phyloP scores from a whole-genome alignment of 2,329 filamentous ascomycete genomes.

The Amauroascus verrucosus region DNA sequence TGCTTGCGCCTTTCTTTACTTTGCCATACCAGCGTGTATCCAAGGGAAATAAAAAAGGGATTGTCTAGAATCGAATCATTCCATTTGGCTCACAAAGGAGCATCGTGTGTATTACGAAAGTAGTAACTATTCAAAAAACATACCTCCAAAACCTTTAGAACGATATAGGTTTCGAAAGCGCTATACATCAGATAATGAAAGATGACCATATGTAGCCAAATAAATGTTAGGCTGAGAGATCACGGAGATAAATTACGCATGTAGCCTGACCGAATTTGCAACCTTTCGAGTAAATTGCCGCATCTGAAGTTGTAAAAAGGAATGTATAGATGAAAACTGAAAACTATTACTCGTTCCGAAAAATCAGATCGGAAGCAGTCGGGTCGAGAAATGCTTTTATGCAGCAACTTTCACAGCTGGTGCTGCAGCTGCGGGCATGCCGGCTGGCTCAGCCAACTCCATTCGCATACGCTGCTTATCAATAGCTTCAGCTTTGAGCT shows the following conservation, averaged over 20 bases:
- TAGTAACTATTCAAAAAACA: background rate
- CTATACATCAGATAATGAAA: background rate
- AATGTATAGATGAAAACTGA: background rate
- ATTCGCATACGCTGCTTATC: slow-evolving; percentile 15
- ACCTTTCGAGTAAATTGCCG: background rate
- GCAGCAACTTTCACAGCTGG: slow-evolving; percentile 13
- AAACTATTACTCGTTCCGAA: background rate
- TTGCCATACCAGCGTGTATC: background rate
- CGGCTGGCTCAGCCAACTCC: slow-evolving; percentile 10
- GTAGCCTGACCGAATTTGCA: background rate
- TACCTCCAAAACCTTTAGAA: background rate
- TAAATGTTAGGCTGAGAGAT: background rate
- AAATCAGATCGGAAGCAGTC: background rate
- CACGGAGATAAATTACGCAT: background rate
- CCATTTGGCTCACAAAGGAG: background rate
- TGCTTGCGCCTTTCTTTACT: background rate
- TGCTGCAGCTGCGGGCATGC: background rate
- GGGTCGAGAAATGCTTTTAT: background rate
- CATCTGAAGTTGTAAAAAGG: slow-evolving; percentile 3
- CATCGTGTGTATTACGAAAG: background rate
- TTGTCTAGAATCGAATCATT: background rate
- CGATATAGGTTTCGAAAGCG: background rate
- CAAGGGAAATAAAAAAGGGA: background rate
- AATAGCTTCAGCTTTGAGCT: slow-evolving; percentile 21
- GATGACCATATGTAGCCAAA: background rate